These are phyloP conservation scores for Salinomyces thailandicus DNA, from an alignment of 2,329 filamentous ascomycete species.

Conservation along the genomic window DNA sequence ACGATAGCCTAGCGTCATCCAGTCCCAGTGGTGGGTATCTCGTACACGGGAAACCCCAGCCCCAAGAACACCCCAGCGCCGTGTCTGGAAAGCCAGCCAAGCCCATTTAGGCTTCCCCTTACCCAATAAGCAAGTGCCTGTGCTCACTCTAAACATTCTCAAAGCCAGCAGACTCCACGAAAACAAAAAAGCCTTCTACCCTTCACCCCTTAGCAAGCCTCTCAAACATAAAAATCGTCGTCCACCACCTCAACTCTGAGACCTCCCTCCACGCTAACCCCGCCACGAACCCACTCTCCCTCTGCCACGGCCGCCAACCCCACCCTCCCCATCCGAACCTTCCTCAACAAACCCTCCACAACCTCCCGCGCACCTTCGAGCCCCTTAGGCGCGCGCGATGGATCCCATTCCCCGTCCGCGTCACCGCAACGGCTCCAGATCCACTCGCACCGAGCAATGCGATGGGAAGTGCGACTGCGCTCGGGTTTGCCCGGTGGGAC, in stretches of 20 bases:
- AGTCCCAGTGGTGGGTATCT: too few relatives aligned
- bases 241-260: conserved; percentile 45
- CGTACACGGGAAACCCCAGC: too few relatives aligned
- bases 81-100: too few relatives aligned
- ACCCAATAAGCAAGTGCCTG: too few relatives aligned
- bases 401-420: conserved; percentile 77
- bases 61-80: too few relatives aligned
- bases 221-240: too few relatives aligned
- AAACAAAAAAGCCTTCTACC: too few relatives aligned
- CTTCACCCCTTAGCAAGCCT: too few relatives aligned
- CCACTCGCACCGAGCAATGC: conserved; percentile 95
- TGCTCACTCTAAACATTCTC: too few relatives aligned
- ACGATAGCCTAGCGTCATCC: too few relatives aligned
- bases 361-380: conserved; percentile 68
- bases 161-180: too few relatives aligned
- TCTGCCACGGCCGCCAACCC: conserved; percentile 61
- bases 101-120: too few relatives aligned
- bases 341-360: conserved; percentile 74
- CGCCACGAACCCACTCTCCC: conserved; percentile 65
- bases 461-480: conserved; percentile 65
- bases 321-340: conserved; percentile 66
- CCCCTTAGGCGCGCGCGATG: conserved; percentile 47
- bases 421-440: conserved; percentile 81
- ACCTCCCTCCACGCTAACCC: conserved; percentile 56
- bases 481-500: conserved; percentile 69